Evolutionary conservation across 176 grass and related monocot species (phyloP).

Genomic region (Oryza punctata): DNA sequence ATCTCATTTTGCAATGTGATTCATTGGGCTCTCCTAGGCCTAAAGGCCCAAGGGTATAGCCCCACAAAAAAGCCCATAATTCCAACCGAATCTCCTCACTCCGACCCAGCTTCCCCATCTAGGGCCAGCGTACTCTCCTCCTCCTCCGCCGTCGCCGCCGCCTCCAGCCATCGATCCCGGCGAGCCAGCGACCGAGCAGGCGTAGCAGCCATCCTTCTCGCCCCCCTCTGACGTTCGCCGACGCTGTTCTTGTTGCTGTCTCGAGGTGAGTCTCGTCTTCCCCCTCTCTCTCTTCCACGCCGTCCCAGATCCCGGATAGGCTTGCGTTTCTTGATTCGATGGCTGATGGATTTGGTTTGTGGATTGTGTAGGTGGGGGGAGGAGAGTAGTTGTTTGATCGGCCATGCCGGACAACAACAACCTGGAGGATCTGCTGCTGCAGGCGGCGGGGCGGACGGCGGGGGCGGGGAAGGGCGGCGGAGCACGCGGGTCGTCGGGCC

Average conservation of each 20-base stretch:
- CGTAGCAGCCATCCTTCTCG: neutral
- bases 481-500: slow-evolving; percentile 35
- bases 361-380: slow-evolving; percentile 6
- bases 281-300: neutral
- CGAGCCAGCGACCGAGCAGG: neutral
- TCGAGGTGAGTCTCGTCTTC: slow-evolving; percentile 24
- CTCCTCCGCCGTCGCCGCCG: neutral
- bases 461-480: slow-evolving; percentile 30
- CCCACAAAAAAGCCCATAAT: neutral
- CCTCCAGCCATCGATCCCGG: neutral
- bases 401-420: slow-evolving; percentile 51
- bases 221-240: neutral
- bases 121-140: slow-evolving; percentile 18
- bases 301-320: slow-evolving; percentile 4
- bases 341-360: neutral
- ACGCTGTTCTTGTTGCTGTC: too few species aligned
- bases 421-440: slow-evolving; percentile 72
- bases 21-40: too few species aligned
- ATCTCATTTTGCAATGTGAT: too few species aligned
- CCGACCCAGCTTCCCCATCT: neutral
- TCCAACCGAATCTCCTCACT: neutral
- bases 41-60: too few species aligned
- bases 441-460: slow-evolving; percentile 72
- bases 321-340: slow-evolving; percentile 5
- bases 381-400: neutral